A percentile compares a stretch with the other conserved stretches of the same genome.
phyloP scores from a whole-genome alignment of 306 rosid species.

The Quercus aquifolioides region DNA sequence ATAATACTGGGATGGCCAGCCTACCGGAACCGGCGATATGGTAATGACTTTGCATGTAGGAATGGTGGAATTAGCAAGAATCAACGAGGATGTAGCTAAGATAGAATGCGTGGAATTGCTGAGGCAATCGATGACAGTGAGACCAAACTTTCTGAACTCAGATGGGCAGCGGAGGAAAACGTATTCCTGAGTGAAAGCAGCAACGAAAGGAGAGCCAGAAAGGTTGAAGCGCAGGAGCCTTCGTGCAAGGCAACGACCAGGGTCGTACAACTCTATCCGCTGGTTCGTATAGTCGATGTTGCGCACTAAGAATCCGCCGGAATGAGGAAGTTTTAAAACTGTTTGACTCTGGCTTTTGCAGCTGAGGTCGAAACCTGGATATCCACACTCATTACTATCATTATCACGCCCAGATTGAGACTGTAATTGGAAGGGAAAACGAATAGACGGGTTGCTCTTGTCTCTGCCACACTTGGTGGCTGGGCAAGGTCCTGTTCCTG shows the following conservation, averaged over 20 bases:
- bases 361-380: constrained; percentile 55
- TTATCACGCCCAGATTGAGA: constrained; percentile 6
- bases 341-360: constrained; percentile 38
- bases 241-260: constrained; percentile 49
- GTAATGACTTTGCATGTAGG: constrained; percentile 33
- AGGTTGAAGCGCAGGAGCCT: constrained; percentile 50
- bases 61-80: constrained; percentile 30
- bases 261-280: constrained; percentile 54
- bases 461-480: constrained; percentile 33
- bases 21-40: constrained; percentile 37
- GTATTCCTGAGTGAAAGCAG: constrained; percentile 26
- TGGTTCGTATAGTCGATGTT: constrained; percentile 44
- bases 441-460: constrained; percentile 21
- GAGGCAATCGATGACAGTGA: constrained; percentile 47
- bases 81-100: constrained; percentile 46
- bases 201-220: constrained; percentile 50
- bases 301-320: constrained; percentile 46
- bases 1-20: constrained; percentile 15
- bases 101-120: constrained; percentile 60
- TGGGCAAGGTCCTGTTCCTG: constrained; percentile 31
- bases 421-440: constrained; percentile 59
- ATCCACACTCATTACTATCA: constrained; percentile 36
- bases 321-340: constrained; percentile 40
- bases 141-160: constrained; percentile 29
- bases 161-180: constrained; percentile 61